Conservation (phyloP, 495 filamentous ascomycete genomes). For the Hypoxylon perforatum region DNA sequence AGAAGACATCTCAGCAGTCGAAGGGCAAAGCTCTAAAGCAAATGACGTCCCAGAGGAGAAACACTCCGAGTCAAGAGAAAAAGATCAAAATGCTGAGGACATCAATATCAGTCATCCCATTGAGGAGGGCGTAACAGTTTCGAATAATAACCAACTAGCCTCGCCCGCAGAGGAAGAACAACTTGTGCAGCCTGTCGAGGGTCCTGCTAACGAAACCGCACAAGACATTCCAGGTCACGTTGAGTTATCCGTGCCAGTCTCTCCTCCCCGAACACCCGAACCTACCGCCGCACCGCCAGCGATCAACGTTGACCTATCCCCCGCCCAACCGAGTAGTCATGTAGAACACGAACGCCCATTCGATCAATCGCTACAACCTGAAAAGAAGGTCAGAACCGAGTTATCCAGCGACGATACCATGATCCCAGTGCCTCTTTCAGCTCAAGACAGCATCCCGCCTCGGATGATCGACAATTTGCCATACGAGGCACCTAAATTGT, state of each 20-base stretch:
- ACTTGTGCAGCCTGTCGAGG: constrained; percentile 19
- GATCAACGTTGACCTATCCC: constrained; percentile 41
- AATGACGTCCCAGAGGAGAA: constrained; percentile 29
- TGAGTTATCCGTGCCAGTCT: constrained; percentile 17
- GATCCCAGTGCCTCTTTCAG: constrained; percentile 20
- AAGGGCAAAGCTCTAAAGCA: constrained; percentile 36
- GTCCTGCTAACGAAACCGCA: constrained; percentile 13
- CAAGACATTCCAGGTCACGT: constrained; percentile 21
- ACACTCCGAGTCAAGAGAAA: constrained; percentile 31
- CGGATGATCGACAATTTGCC: background rate
- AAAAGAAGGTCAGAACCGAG: constrained; percentile 51
- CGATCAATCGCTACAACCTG: constrained; percentile 46
- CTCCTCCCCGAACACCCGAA: constrained; percentile 33
- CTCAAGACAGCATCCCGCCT: constrained; percentile 3
- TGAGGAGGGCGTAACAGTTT: constrained; percentile 27
- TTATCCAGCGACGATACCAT: constrained; percentile 37
- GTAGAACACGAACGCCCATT: constrained; percentile 54
- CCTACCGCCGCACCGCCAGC: constrained; percentile 6
- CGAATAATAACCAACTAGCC: constrained; percentile 14
- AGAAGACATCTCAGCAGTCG: constrained; percentile 45
- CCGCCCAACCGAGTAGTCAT: constrained; percentile 51
- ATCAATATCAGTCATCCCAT: constrained; percentile 37
- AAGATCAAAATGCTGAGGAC: constrained; percentile 47
- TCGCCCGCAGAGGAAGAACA: constrained; percentile 21
- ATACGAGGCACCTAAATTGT: constrained; percentile 9